Percentiles rank a stretch among this genome's conserved stretches.
These are phyloP conservation scores for Theobroma cacao DNA, from an alignment of 345 rosid species.

Conservation along the genomic window DNA sequence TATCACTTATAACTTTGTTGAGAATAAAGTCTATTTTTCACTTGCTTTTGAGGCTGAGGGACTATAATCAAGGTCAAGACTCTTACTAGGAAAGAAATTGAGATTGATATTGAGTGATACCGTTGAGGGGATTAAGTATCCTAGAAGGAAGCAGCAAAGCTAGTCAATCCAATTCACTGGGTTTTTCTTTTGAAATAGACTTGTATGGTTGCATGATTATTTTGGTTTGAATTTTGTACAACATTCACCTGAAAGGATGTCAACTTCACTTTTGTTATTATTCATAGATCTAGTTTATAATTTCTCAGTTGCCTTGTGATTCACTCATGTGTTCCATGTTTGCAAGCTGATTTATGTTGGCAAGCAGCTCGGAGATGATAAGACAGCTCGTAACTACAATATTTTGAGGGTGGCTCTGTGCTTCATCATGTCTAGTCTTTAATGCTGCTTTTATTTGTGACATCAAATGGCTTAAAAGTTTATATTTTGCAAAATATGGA, in stretches of 20 bases:
- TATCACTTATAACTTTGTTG: no score
- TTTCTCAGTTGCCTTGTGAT: background rate
- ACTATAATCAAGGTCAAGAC: conserved; percentile 98
- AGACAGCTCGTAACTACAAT: conserved; percentile 85
- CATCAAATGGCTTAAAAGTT: background rate
- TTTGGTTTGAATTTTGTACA: no score
- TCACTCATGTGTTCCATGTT: background rate
- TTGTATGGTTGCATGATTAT: no score
- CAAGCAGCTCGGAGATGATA: conserved; percentile 94
- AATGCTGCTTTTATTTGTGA: conserved; percentile 93
- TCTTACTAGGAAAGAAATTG: conserved; percentile 90
- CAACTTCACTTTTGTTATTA: no score
- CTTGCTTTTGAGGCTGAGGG: conserved; percentile 89
- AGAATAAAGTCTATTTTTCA: conserved; percentile 96
- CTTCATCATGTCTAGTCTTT: conserved; percentile 97
- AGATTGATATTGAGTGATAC: conserved; percentile 90
- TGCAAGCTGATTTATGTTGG: conserved; percentile 83
- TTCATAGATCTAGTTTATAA: no score
- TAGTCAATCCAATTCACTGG: background rate
- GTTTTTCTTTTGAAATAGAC: no score
- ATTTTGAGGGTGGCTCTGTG: conserved; percentile 95
- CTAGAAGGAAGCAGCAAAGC: conserved; percentile 96
- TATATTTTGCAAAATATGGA: no score
- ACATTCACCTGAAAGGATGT: background rate
- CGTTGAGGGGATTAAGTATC: conserved; percentile 89